Conservation (phyloP, 192 early-diverging fungal genomes). For the Nowakowskiella sp. region DNA sequence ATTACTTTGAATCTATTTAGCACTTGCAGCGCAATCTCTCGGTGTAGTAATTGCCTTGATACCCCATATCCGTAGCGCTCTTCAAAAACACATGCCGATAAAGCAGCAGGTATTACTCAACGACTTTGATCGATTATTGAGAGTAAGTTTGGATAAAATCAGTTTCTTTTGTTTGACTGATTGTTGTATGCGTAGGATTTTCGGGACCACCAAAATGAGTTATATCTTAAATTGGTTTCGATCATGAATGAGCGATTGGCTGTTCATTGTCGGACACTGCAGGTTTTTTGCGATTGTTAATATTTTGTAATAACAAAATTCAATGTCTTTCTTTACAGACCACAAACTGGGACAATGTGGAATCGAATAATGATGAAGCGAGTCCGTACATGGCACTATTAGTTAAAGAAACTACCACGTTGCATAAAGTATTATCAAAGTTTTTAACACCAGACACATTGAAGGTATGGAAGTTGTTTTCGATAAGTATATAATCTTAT, state of each 20-base stretch:
- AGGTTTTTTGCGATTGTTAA: constrained; percentile 29
- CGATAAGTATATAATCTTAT: not conserved
- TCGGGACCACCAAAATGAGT: constrained; percentile 79
- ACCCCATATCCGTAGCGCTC: constrained; percentile 69
- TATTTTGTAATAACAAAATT: constrained; percentile 27
- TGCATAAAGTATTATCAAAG: constrained; percentile 86
- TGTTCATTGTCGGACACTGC: constrained; percentile 68
- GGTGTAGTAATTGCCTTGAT: constrained; percentile 79
- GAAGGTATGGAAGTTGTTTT: constrained; percentile 41
- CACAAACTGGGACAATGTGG: constrained; percentile 49
- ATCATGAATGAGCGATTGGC: constrained; percentile 91
- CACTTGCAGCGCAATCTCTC: constrained; percentile 88
- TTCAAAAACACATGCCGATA: constrained; percentile 59
- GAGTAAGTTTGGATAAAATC: constrained; percentile 22
- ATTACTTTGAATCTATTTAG: constrained; percentile 33
- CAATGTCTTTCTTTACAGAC: constrained; percentile 10
- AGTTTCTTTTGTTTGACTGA: constrained; percentile 6
- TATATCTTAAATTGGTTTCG: constrained; percentile 82
- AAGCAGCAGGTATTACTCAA: constrained; percentile 74
- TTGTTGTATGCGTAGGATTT: constrained; percentile 58
- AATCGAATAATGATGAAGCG: constrained; percentile 26
- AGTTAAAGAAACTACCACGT: constrained; percentile 80
- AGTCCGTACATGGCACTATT: constrained; percentile 64
- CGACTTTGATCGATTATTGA: constrained; percentile 81
- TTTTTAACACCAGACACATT: constrained; percentile 68